These are phyloP conservation scores for Exophiala sp. DNA, from an alignment of 2,329 filamentous ascomycete species.

Conservation along the genomic window DNA sequence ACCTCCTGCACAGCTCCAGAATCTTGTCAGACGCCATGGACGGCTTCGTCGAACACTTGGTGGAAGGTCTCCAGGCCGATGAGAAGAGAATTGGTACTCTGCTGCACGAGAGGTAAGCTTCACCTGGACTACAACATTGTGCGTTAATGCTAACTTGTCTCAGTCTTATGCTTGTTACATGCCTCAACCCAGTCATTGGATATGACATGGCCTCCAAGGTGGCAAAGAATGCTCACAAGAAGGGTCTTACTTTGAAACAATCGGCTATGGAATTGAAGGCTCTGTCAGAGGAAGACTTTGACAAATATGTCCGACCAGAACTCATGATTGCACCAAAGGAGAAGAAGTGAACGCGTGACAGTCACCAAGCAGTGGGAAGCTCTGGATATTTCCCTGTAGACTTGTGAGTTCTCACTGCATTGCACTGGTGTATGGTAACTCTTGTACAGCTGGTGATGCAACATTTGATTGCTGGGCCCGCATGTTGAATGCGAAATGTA, in stretches of 20 bases:
- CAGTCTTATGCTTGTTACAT: conserved; percentile 96
- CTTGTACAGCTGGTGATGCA: too few relatives aligned
- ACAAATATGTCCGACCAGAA: conserved; percentile 83
- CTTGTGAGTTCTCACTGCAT: too few relatives aligned
- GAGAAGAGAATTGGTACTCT: conserved; percentile 86
- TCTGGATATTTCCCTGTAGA: too few relatives aligned
- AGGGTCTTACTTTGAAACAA: conserved; percentile 89
- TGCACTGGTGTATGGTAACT: too few relatives aligned
- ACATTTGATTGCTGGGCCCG: too few relatives aligned
- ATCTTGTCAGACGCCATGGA: conserved; percentile 89
- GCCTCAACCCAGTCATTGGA: conserved; percentile 93
- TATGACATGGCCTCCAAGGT: conserved; percentile 98
- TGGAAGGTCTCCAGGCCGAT: conserved; percentile 84
- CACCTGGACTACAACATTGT: not conserved
- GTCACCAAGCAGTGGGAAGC: too few relatives aligned
- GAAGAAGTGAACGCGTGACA: conserved; percentile 48
- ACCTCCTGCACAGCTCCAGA: conserved; percentile 86
- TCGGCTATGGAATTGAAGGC: conserved; percentile 91
- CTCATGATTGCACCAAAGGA: conserved; percentile 87
- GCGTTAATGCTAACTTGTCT: conserved; percentile 9
- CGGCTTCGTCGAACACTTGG: conserved; percentile 91
- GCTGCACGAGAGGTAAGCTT: conserved; percentile 83
- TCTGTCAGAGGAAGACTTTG: conserved; percentile 83
- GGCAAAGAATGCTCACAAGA: conserved; percentile 98
- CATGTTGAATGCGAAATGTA: too few relatives aligned